Percentiles rank a stretch among this genome's conserved stretches.
phyloP scores from a whole-genome alignment of 2,329 filamentous ascomycete species.

The Colletotrichum cereale region DNA sequence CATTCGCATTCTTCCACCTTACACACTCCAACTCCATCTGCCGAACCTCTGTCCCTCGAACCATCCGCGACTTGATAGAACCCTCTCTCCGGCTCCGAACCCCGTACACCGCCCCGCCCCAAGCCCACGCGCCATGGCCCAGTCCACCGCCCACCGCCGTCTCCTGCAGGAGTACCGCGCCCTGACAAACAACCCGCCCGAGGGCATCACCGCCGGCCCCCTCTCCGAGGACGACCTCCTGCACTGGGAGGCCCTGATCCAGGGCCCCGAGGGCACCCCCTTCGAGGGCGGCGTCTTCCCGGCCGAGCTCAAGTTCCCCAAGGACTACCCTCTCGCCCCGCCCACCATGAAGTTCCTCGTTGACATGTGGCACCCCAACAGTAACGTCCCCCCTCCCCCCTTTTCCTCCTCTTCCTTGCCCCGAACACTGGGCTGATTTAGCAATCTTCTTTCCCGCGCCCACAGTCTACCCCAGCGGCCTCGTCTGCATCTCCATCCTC shows the following conservation, averaged over 20 bases:
- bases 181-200: slow-evolving; percentile 94
- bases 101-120: background rate
- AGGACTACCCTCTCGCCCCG: slow-evolving; percentile 96
- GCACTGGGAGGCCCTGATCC: slow-evolving; percentile 95
- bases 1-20: background rate
- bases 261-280: slow-evolving; percentile 94
- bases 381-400: slow-evolving; percentile 60
- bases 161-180: slow-evolving; percentile 97
- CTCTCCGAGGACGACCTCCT: slow-evolving; percentile 95
- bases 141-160: slow-evolving; percentile 77
- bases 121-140: slow-evolving; percentile 61
- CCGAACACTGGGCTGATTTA: too few relatives aligned
- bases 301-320: slow-evolving; percentile 93
- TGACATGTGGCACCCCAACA: slow-evolving; percentile 97
- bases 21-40: background rate
- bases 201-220: slow-evolving; percentile 95
- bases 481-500: slow-evolving; percentile 98
- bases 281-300: slow-evolving; percentile 97
- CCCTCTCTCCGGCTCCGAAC: background rate
- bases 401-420: background rate
- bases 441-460: too few relatives aligned
- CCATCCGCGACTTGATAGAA: background rate
- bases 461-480: slow-evolving; percentile 89
- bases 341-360: slow-evolving; percentile 96
- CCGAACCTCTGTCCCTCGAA: background rate